Percentiles rank a stretch among this genome's conserved stretches.
Conservation (phyloP, 495 filamentous ascomycete genomes). For the Tuber aestivum region DNA sequence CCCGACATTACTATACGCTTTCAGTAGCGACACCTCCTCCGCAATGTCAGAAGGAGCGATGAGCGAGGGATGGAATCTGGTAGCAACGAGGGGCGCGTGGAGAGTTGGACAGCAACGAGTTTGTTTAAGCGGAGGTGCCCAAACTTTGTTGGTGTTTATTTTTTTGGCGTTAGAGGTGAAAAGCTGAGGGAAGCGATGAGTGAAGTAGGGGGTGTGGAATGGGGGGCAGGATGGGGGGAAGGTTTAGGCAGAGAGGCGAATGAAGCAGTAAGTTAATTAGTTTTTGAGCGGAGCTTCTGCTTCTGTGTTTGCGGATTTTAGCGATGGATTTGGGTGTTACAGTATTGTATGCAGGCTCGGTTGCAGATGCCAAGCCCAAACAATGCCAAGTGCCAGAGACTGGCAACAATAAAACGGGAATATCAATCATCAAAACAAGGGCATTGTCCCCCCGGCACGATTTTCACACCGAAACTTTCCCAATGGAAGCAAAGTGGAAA, state of each 20-base stretch:
- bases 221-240: not conserved
- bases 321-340: not conserved
- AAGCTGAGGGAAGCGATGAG: not conserved
- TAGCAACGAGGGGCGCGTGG: not conserved
- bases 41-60: slow-evolving; percentile 7
- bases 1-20: slow-evolving; percentile 35
- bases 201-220: not conserved
- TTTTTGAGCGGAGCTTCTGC: not conserved
- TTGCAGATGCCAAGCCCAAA: not conserved
- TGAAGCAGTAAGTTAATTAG: not conserved
- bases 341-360: too few relatives aligned
- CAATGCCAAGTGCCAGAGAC: not conserved
- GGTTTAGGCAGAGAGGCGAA: not conserved
- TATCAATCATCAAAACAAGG: not conserved
- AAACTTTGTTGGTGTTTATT: not conserved
- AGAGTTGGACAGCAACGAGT: not conserved
- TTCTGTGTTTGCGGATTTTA: not conserved
- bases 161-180: not conserved
- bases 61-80: slow-evolving; percentile 12
- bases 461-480: not conserved
- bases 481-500: not conserved
- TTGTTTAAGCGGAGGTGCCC: not conserved
- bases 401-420: not conserved
- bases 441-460: not conserved
- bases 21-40: not conserved